phyloP scores from a whole-genome alignment of 2,329 filamentous ascomycete species.

The Huntiella bhutanensis region DNA sequence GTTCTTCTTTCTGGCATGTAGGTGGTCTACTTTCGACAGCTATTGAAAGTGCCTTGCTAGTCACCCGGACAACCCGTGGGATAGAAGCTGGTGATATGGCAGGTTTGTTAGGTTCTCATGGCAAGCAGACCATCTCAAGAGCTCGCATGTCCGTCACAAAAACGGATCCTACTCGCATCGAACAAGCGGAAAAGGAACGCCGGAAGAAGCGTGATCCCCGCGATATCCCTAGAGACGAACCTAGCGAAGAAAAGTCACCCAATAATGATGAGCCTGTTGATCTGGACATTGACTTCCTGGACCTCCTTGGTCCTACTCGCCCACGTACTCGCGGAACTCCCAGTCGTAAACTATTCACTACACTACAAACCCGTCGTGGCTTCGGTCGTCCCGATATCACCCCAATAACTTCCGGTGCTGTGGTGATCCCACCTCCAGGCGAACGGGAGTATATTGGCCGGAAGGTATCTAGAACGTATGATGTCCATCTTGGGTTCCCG shows the following conservation, averaged over 20 bases:
- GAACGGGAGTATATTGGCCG: slow-evolving; percentile 5
- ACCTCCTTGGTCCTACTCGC: slow-evolving; percentile 6
- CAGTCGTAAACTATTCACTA: slow-evolving; percentile 1
- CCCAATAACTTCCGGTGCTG: neutral
- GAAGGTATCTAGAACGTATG: slow-evolving; percentile 20
- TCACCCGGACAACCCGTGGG: slow-evolving; percentile 20
- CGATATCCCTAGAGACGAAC: neutral
- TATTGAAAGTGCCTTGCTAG: slow-evolving; percentile 53
- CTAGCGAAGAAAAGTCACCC: slow-evolving; percentile 11
- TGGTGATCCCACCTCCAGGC: neutral
- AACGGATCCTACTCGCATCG: neutral
- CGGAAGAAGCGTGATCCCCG: neutral
- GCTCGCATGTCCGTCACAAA: slow-evolving; percentile 43
- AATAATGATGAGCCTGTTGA: slow-evolving; percentile 14
- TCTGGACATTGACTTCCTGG: slow-evolving; percentile 13
- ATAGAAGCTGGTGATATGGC: slow-evolving; percentile 43
- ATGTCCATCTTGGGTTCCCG: slow-evolving; percentile 45
- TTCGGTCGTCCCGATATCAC: neutral
- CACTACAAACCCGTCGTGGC: slow-evolving; percentile 5
- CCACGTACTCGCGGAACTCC: slow-evolving; percentile 2
- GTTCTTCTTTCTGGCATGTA: slow-evolving; percentile 55
- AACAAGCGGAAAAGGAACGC: neutral
- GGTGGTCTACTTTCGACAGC: slow-evolving; percentile 59
- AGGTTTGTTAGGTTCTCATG: slow-evolving; percentile 50
- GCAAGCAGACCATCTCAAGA: slow-evolving; percentile 62